phyloP scores from a whole-genome alignment of 305 asterid species.

The Solanum hybrid region DNA sequence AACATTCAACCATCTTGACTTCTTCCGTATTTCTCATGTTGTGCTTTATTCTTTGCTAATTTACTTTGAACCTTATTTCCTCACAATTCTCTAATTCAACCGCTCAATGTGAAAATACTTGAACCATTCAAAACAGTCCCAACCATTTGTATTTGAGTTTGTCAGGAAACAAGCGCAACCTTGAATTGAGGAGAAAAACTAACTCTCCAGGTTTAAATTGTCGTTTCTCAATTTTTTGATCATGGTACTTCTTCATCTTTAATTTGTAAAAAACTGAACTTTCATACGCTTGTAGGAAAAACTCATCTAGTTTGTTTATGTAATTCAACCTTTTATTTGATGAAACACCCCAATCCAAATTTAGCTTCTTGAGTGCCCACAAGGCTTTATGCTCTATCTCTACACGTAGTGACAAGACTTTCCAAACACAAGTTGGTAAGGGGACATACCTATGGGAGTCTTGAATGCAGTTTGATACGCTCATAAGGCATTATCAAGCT shows the following conservation, averaged over 20 bases:
- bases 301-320: not conserved
- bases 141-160: not conserved
- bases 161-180: not conserved
- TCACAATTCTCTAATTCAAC: not conserved
- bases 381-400: not conserved
- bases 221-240: not conserved
- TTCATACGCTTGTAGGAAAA: not conserved
- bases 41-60: not conserved
- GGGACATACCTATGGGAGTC: not conserved
- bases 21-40: not conserved
- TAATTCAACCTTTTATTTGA: not conserved
- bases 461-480: not conserved
- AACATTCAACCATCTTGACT: not conserved
- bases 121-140: not conserved
- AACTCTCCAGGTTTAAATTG: not conserved
- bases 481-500: not conserved
- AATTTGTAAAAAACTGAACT: not conserved
- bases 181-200: not conserved
- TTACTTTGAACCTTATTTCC: not conserved
- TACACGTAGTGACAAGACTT: not conserved
- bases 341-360: not conserved
- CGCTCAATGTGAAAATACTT: not conserved
- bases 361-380: not conserved
- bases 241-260: not conserved
- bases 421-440: not conserved